Evolutionary conservation across 2,329 filamentous ascomycete species (phyloP), one percentile per base, ranked within the genome.

Genomic region (Penicillium sp.): DNA sequence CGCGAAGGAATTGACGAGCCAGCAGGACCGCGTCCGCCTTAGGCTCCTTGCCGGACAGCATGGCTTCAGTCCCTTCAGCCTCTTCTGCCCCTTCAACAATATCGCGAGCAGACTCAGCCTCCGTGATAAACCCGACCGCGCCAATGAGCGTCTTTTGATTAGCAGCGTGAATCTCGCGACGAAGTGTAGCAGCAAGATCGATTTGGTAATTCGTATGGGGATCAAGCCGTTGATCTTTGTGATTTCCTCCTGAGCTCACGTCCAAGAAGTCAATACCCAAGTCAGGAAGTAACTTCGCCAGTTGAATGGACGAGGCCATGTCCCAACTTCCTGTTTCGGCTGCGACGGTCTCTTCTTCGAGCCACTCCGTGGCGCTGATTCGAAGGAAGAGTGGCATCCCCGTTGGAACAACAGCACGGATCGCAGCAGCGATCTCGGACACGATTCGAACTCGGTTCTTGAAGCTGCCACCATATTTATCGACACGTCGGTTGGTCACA

Each of bases 361-460:
- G 79, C 86, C 87, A 91, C 67, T 92, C 89, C 0, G 85, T 86
- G 0, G 85, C 87, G 49, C 83, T 86, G 65, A 92, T 83, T 11
- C 90, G 83, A 11, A 90, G 76, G 63, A 91, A 86, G 0, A 92
- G 75, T 0, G 90, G 90, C 82, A 88, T 90, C 0, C 74, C 72
- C 5, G 83, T 75, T 0, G 89, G 88, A 0, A 92, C 86, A 0
- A 77, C 81, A 1, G 75, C 75, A 5, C 90, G 80, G 0, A 83
- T 78, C 3, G 82, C 74, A 2, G 86, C 82, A 1, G 85, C 81
- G 2, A 89, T 68, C 70, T 94, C 90, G 2, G 89, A 75, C 0
- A 84, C 80, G 3, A 94, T 70, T 0, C 89, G 82, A 0, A 77
- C 81, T 29, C 90, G 82, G 73, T 92, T 92, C 73, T 79, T 74